Conservation (phyloP, 768 basidiomycete species). For the Mycena kentingensis region DNA sequence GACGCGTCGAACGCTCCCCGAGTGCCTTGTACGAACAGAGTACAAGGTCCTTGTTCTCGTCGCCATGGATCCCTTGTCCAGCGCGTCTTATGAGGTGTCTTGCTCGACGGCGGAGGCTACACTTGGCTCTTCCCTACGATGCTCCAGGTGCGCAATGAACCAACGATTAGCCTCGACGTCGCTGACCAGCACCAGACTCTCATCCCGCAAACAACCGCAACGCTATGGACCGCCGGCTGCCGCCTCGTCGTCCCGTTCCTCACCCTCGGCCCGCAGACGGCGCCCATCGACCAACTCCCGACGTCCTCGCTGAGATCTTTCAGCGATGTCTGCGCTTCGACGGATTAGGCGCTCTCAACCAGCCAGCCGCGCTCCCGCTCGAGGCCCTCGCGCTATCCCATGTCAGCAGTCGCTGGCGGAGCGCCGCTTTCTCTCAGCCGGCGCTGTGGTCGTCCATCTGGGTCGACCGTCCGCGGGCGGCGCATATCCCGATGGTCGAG, state of each 20-base stretch:
- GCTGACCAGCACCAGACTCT: neutral
- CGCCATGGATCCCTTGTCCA: neutral
- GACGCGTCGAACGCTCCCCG: too few relatives aligned
- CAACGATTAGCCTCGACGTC: too few relatives aligned
- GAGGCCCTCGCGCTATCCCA: neutral
- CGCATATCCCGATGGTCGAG: neutral
- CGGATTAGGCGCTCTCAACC: conserved; percentile 10
- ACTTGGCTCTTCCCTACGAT: neutral
- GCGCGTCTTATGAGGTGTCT: neutral
- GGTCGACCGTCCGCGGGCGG: neutral
- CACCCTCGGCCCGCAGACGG: neutral
- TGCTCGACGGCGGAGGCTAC: neutral
- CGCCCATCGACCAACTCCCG: neutral
- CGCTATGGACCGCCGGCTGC: neutral
- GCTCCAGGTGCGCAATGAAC: too few relatives aligned
- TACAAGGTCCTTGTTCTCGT: neutral
- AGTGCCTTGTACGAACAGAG: too few relatives aligned
- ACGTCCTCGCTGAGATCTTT: conserved; percentile 20
- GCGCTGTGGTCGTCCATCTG: neutral
- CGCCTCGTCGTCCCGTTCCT: neutral
- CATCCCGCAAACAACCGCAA: neutral
- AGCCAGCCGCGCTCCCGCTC: neutral
- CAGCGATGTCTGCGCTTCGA: conserved; percentile 9
- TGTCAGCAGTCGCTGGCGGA: neutral
- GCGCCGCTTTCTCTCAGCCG: neutral